phyloP scores from a whole-genome alignment of 208 protist genomes.

The Crithidia sp. region DNA sequence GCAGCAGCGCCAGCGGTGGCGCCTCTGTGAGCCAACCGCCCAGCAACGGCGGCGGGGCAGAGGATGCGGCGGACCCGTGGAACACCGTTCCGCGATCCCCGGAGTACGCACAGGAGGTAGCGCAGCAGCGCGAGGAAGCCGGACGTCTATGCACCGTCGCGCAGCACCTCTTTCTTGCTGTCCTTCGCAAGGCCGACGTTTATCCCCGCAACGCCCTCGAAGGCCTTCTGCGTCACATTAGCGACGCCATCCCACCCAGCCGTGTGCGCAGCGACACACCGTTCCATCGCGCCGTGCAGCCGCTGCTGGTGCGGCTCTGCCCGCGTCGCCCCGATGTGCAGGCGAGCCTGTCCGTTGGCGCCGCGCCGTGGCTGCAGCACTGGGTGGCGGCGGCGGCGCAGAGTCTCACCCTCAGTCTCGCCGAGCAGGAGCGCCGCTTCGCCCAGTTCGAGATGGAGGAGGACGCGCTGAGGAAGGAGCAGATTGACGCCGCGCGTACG shows the following conservation, averaged over 20 bases:
- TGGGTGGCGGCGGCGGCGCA: constrained; percentile 32
- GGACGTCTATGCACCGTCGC: constrained; percentile 28
- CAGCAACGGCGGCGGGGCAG: no score
- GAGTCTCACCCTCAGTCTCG: constrained; percentile 47
- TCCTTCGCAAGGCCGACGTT: constrained; percentile 52
- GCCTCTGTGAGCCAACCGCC: no score
- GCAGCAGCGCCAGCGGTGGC: neutral
- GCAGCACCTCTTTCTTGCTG: constrained; percentile 43
- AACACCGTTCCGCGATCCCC: neutral
- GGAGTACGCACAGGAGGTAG: constrained; percentile 4
- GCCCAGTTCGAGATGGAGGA: constrained; percentile 71
- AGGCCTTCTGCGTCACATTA: constrained; percentile 54
- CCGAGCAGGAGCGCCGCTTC: constrained; percentile 58
- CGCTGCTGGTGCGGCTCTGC: constrained; percentile 41
- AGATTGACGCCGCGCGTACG: constrained; percentile 24
- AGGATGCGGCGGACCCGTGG: neutral
- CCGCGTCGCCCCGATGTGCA: constrained; percentile 31
- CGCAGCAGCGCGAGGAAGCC: neutral
- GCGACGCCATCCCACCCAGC: constrained; percentile 36
- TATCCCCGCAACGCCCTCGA: constrained; percentile 33
- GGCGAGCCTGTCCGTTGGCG: constrained; percentile 37
- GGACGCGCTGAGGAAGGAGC: constrained; percentile 27
- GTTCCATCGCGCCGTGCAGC: constrained; percentile 36
- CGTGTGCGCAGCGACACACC: constrained; percentile 28
- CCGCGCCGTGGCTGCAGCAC: constrained; percentile 53